Evolutionary conservation across 768 basidiomycete genomes (phyloP).

Genomic region (Flagelloscypha sp.): DNA sequence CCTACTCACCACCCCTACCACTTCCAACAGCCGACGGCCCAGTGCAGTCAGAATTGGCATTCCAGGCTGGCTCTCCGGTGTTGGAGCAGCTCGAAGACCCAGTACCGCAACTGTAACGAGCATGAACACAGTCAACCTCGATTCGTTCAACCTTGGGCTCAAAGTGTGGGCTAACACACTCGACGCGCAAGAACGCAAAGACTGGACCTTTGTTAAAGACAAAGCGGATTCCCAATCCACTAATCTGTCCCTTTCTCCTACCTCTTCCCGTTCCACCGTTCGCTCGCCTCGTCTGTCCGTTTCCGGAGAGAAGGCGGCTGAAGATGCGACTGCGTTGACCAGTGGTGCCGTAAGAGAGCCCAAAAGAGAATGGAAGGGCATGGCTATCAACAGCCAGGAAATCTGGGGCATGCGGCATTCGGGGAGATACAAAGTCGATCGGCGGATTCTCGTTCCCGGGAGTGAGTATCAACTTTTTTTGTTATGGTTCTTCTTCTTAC

Average conservation of each 20-base stretch:
- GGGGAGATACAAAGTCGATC: slow-evolving; percentile 3
- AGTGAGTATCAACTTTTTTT: slow-evolving; percentile 1
- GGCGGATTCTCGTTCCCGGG: not conserved
- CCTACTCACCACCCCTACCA: no score
- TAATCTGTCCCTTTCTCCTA: no score
- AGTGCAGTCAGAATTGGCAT: no score
- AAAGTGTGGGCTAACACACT: slow-evolving; percentile 34
- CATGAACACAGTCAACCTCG: slow-evolving; percentile 20
- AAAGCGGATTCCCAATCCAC: no score
- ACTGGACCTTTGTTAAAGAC: slow-evolving; percentile 58
- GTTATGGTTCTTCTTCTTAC: slow-evolving; percentile 4
- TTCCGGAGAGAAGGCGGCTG: slow-evolving; percentile 16
- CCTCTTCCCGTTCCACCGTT: no score
- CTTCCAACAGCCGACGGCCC: no score
- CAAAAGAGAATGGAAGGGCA: slow-evolving; percentile 43
- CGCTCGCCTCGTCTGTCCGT: no score
- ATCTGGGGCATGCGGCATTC: slow-evolving; percentile 42
- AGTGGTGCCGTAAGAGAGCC: slow-evolving; percentile 8
- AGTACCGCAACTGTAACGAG: slow-evolving; percentile 35
- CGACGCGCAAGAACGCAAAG: slow-evolving; percentile 34
- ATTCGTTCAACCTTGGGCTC: slow-evolving; percentile 34
- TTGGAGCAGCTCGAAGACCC: slow-evolving; percentile 24
- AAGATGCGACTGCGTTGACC: slow-evolving; percentile 11
- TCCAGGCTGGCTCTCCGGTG: no score
- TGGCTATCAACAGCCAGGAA: slow-evolving; percentile 48